These are phyloP conservation scores for Articulospora tetracladia DNA, from an alignment of 495 filamentous ascomycete genomes.

Conservation along the genomic window DNA sequence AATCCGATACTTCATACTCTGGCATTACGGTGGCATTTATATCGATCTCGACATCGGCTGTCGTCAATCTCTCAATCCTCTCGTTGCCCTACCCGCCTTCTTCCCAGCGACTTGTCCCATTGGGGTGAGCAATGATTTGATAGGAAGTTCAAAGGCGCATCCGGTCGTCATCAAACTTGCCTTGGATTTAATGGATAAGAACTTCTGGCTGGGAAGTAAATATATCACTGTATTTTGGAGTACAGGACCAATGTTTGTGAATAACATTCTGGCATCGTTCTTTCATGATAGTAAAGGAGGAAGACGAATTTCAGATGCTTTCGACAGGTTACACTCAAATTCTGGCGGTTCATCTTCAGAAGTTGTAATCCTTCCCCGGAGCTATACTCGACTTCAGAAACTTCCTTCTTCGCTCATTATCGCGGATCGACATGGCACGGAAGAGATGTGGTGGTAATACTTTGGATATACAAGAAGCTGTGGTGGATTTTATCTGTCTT, in stretches of 20 bases:
- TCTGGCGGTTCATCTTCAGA: too few species aligned
- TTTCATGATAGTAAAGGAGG: neutral
- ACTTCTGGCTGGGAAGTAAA: neutral
- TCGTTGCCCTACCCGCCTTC: slow-evolving; percentile 60
- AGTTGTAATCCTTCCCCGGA: too few species aligned
- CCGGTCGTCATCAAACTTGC: neutral
- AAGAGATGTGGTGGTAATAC: neutral
- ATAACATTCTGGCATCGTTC: neutral
- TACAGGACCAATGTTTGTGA: neutral
- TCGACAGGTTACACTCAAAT: neutral
- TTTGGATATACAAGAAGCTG: neutral
- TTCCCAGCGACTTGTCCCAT: slow-evolving; percentile 72
- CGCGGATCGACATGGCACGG: neutral
- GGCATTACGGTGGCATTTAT: slow-evolving; percentile 78
- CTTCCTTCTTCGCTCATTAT: neutral
- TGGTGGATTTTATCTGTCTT: neutral
- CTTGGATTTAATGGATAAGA: neutral
- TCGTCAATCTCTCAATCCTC: slow-evolving; percentile 70
- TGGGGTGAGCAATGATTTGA: slow-evolving; percentile 82
- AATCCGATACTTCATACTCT: slow-evolving; percentile 77
- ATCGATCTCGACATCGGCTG: slow-evolving; percentile 79
- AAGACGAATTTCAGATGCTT: neutral
- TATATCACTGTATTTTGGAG: neutral
- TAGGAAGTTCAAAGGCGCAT: slow-evolving; percentile 29
- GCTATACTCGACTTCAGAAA: neutral